Evolutionary conservation across 2,329 filamentous ascomycete genomes (phyloP).

Genomic region (Mycogone perniciosa): DNA sequence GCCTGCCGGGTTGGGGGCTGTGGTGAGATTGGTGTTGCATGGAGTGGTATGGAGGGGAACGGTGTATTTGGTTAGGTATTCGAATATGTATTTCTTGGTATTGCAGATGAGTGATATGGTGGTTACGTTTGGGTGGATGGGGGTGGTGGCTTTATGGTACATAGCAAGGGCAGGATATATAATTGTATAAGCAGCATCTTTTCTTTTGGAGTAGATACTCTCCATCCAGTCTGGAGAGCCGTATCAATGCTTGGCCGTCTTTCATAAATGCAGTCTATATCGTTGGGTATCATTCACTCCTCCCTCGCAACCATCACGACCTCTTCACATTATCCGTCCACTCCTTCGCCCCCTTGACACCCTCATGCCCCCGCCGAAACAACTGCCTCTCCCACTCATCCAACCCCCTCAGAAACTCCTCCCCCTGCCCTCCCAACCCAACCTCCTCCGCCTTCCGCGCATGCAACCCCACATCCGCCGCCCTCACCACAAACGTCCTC

Average conservation of each 20-base stretch:
- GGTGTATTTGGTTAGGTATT: constrained; percentile 25
- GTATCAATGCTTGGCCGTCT: too few relatives aligned
- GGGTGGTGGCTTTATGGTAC: constrained; percentile 21
- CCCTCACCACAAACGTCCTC: constrained; percentile 74
- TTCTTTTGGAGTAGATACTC: too few relatives aligned
- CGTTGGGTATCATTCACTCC: constrained; percentile 5
- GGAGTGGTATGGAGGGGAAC: constrained; percentile 14
- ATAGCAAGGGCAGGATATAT: constrained; percentile 5
- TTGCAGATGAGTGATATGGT: constrained; percentile 32
- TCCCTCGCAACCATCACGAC: constrained; percentile 18
- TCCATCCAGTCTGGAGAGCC: too few relatives aligned
- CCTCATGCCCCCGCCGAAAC: constrained; percentile 69
- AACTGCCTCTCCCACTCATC: constrained; percentile 83
- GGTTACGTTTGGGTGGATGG: constrained; percentile 19
- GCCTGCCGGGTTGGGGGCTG: constrained; percentile 1
- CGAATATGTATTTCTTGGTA: constrained; percentile 32
- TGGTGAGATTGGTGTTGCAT: constrained; percentile 11
- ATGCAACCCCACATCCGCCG: constrained; percentile 78
- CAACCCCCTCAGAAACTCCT: constrained; percentile 79
- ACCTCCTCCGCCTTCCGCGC: constrained; percentile 73
- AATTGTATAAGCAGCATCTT: too few relatives aligned
- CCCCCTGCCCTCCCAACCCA: constrained; percentile 49
- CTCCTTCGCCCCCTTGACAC: constrained; percentile 60
- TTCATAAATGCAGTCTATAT: background rate
- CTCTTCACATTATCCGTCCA: constrained; percentile 58